Evolutionary conservation across 352 stramenopile species (phyloP).

Genomic region (Phytopythium montanum): DNA sequence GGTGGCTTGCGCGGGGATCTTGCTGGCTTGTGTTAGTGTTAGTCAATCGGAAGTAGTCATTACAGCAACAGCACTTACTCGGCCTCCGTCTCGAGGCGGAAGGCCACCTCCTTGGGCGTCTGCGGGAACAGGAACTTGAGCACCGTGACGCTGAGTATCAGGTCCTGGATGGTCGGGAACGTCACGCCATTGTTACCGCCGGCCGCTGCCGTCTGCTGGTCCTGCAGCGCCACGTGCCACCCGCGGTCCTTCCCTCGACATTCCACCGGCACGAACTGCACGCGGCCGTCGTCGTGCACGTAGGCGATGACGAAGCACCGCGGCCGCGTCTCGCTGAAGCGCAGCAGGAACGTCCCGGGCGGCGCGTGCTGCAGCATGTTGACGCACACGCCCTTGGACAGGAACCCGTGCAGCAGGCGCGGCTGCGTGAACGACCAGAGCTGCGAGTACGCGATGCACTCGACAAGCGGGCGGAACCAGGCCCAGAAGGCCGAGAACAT

Average conservation of each 20-base stretch:
- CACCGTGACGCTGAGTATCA: conserved; percentile 76
- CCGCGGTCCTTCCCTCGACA: conserved; percentile 31
- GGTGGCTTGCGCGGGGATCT: background rate
- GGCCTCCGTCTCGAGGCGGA: conserved; percentile 19
- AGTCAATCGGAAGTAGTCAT: background rate
- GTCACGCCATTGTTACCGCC: conserved; percentile 36
- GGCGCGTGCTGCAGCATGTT: conserved; percentile 69
- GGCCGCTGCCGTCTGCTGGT: conserved; percentile 2
- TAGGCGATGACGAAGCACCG: conserved; percentile 74
- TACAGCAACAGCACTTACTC: conserved; percentile 1
- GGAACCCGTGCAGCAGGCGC: conserved; percentile 74
- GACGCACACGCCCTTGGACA: conserved; percentile 77
- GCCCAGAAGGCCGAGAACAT: conserved; percentile 77
- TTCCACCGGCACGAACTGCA: conserved; percentile 78
- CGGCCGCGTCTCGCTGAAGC: conserved; percentile 71
- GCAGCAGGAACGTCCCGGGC: conserved; percentile 71
- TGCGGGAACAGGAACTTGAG: conserved; percentile 80
- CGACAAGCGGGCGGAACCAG: conserved; percentile 68
- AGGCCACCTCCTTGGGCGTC: conserved; percentile 70
- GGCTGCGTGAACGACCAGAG: conserved; percentile 74
- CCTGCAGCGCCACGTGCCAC: conserved; percentile 66
- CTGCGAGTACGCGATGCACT: conserved; percentile 53
- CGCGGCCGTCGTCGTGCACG: conserved; percentile 48
- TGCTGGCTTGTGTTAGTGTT: background rate
- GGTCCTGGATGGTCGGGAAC: conserved; percentile 58